Conservation (phyloP, 495 filamentous ascomycete species). For the Aspergillus affinis region DNA sequence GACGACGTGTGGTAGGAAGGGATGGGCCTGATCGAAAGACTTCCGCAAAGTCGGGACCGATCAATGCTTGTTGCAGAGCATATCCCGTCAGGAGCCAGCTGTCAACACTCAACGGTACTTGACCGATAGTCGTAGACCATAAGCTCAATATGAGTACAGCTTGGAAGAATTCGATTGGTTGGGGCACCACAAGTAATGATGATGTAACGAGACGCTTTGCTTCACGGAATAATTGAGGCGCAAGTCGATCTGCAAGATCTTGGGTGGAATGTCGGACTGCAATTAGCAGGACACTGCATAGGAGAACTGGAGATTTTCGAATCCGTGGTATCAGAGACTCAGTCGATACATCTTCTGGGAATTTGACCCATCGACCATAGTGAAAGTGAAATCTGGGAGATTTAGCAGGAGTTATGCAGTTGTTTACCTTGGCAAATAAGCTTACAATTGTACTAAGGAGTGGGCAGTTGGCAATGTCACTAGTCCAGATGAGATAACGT, state of each 20-base stretch:
- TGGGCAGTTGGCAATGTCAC: neutral
- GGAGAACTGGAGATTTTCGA: conserved; percentile 37
- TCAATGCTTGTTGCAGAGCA: conserved; percentile 42
- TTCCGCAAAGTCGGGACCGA: conserved; percentile 36
- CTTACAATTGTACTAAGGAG: conserved; percentile 26
- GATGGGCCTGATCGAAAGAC: conserved; percentile 20
- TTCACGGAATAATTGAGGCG: conserved; percentile 39
- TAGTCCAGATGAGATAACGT: neutral
- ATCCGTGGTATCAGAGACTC: conserved; percentile 26
- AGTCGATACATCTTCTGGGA: conserved; percentile 29
- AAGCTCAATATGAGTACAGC: conserved; percentile 41
- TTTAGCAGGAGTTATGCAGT: neutral
- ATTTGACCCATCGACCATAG: conserved; percentile 46
- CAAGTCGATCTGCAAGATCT: conserved; percentile 34
- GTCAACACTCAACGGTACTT: conserved; percentile 47
- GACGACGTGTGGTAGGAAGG: conserved; percentile 13
- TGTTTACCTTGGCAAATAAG: neutral
- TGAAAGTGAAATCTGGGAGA: conserved; percentile 20
- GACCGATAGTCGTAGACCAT: conserved; percentile 51
- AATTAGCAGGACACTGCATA: conserved; percentile 44
- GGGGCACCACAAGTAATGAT: conserved; percentile 36
- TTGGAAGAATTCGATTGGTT: conserved; percentile 47
- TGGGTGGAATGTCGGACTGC: conserved; percentile 45
- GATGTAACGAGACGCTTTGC: conserved; percentile 35
- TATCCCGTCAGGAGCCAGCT: conserved; percentile 49